These are phyloP conservation scores for Harringtonia lauricola DNA, from an alignment of 2,329 filamentous ascomycete genomes.

Conservation along the genomic window DNA sequence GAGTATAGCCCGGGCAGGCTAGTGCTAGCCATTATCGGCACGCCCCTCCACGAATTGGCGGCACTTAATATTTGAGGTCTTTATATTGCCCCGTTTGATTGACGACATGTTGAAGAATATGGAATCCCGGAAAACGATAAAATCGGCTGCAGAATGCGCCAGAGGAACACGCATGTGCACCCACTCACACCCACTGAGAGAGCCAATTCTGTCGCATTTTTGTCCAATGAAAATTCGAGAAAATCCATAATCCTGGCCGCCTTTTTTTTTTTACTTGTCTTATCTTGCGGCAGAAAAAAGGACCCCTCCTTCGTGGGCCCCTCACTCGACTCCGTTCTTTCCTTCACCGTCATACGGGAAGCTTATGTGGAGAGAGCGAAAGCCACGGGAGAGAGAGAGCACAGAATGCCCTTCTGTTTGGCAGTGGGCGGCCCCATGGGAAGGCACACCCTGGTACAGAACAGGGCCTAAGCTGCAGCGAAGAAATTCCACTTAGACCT, in stretches of 20 bases:
- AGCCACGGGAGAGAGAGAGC: too few species aligned
- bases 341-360: not conserved
- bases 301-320: slow-evolving; percentile 4
- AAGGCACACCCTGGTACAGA: too few species aligned
- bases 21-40: not conserved
- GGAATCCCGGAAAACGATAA: not conserved
- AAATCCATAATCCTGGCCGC: slow-evolving; percentile 8
- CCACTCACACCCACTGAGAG: not conserved
- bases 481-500: too few species aligned
- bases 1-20: too few species aligned
- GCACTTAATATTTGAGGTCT: not conserved
- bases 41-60: not conserved
- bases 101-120: too few species aligned
- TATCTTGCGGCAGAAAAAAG: not conserved
- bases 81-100: too few species aligned
- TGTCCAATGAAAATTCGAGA: slow-evolving; percentile 22
- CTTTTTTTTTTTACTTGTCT: not conserved
- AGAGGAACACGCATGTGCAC: not conserved
- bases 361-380: not conserved
- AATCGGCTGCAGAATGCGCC: not conserved
- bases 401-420: too few species aligned
- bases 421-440: not conserved
- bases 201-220: not conserved
- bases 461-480: too few species aligned
- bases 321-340: not conserved